phyloP scores from a whole-genome alignment of 2,329 filamentous ascomycete species.

The Tolypocladium inflatum region DNA sequence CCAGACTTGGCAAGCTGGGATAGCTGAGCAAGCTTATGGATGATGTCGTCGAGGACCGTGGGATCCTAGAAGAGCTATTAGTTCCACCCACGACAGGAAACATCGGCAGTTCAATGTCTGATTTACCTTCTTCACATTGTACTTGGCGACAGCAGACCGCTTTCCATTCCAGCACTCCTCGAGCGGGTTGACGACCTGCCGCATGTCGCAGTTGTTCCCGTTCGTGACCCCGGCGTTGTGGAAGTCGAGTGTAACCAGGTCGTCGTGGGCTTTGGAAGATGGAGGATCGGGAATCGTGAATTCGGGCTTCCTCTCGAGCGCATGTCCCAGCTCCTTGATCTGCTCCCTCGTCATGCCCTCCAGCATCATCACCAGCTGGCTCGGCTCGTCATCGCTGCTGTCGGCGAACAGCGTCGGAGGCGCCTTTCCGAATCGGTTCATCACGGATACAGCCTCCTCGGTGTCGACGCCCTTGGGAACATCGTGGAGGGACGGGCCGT shows the following conservation, averaged over 20 bases:
- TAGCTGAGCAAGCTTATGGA: constrained; percentile 34
- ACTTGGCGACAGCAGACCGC: constrained; percentile 30
- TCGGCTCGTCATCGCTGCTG: constrained; percentile 21
- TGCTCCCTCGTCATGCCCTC: constrained; percentile 43
- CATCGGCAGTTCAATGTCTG: neutral
- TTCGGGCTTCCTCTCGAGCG: constrained; percentile 26
- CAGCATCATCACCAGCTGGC: constrained; percentile 50
- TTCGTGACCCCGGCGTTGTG: constrained; percentile 26
- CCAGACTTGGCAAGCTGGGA: constrained; percentile 33
- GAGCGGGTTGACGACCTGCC: constrained; percentile 31
- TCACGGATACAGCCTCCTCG: constrained; percentile 42
- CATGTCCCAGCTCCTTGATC: constrained; percentile 31
- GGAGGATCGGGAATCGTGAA: constrained; percentile 41
- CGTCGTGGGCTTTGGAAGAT: constrained; percentile 29
- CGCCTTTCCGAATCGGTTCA: constrained; percentile 51
- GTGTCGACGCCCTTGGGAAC: constrained; percentile 28
- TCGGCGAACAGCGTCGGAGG: constrained; percentile 39
- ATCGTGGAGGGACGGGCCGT: constrained; percentile 38
- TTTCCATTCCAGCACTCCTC: constrained; percentile 35
- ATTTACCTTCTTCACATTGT: constrained; percentile 33
- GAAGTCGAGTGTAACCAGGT: constrained; percentile 32
- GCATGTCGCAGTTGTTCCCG: constrained; percentile 26
- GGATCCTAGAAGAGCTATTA: constrained; percentile 24
- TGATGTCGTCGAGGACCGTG: constrained; percentile 31
- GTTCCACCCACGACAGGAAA: neutral